Conservation (phyloP, 345 rosid species). For the Erodium maritimum region DNA sequence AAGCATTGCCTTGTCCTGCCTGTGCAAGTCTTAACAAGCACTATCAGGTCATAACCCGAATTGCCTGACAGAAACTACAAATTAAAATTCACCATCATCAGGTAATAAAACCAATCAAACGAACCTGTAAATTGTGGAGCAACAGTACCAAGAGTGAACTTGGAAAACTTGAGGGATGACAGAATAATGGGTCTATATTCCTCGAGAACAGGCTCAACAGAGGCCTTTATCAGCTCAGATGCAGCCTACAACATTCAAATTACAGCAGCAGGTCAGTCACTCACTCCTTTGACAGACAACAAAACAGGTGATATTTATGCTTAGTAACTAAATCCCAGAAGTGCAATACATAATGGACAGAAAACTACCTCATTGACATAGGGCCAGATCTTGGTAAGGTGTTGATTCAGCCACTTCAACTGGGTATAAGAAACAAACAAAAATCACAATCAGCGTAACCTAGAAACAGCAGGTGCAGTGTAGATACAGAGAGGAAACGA, state of each 20-base stretch:
- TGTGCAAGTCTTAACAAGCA: no score
- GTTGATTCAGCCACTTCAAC: constrained; percentile 79
- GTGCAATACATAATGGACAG: not conserved
- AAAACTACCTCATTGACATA: constrained; percentile 50
- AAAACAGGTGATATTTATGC: not conserved
- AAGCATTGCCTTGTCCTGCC: no score
- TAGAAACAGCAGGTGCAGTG: not conserved
- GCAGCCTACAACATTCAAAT: constrained; percentile 51
- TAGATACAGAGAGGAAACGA: not conserved
- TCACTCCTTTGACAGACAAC: not conserved
- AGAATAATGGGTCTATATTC: constrained; percentile 61
- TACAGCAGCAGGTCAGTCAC: not conserved
- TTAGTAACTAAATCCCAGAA: not conserved
- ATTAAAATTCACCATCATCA: no score
- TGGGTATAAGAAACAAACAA: constrained; percentile 20
- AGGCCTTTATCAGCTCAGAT: constrained; percentile 66
- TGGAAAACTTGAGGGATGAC: constrained; percentile 69
- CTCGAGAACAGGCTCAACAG: constrained; percentile 79
- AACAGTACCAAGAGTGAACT: constrained; percentile 80
- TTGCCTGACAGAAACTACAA: no score
- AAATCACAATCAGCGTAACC: constrained; percentile 11
- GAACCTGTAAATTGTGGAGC: constrained; percentile 95
- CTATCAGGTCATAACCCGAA: no score
- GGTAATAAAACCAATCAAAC: not conserved
- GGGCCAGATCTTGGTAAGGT: constrained; percentile 91